Evolutionary conservation across 345 rosid genomes (phyloP).

Genomic region (Hevea brasiliensis): DNA sequence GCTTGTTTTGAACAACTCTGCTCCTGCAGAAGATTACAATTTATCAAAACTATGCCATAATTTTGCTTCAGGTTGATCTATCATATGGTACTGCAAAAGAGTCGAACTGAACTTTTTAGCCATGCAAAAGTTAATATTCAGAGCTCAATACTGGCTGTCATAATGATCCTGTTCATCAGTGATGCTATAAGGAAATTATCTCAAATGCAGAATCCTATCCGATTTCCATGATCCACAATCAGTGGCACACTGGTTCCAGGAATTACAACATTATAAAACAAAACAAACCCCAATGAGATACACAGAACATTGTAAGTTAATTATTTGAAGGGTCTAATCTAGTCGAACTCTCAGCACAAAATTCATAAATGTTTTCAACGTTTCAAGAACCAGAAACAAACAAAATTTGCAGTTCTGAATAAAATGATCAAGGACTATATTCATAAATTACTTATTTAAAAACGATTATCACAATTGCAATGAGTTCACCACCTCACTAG

Average conservation of each 20-base stretch:
- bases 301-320: background rate
- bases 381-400: background rate
- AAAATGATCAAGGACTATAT: background rate
- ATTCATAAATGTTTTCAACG: background rate
- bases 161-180: background rate
- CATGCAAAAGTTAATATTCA: background rate
- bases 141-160: background rate
- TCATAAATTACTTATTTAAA: background rate
- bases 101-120: background rate
- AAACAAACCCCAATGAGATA: too few species aligned
- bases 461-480: background rate
- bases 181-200: background rate
- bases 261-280: too few species aligned
- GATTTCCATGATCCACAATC: background rate
- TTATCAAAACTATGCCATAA: conserved; percentile 18
- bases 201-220: background rate
- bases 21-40: conserved; percentile 51
- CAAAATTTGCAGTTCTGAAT: background rate
- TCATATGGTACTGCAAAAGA: background rate
- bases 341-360: background rate
- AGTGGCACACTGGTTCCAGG: background rate
- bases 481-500: background rate
- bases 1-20: conserved; percentile 45
- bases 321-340: background rate
- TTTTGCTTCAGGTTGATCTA: background rate